Percentiles rank a stretch among this genome's conserved stretches.
Conservation (phyloP, 169 alveolate genomes). For the Plasmodium gonderi region DNA sequence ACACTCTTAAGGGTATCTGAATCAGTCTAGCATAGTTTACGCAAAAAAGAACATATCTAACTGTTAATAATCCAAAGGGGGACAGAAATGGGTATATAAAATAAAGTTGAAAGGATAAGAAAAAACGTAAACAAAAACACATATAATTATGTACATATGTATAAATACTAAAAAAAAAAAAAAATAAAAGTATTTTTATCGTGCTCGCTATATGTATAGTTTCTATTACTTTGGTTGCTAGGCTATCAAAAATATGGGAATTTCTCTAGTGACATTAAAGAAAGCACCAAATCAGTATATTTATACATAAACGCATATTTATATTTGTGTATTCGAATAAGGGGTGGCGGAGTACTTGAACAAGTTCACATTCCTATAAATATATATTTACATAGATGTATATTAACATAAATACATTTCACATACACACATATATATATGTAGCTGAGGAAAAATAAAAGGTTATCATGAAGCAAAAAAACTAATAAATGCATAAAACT, state of each 20-base stretch:
- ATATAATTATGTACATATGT: not conserved
- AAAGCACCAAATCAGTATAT: not conserved
- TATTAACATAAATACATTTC: not conserved
- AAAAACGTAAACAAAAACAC: not conserved
- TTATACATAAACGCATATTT: not conserved
- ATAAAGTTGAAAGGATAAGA: not conserved
- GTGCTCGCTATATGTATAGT: not conserved
- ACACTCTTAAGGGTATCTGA: not conserved
- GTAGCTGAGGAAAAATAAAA: not conserved
- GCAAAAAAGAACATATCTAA: not conserved
- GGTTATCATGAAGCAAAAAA: not conserved
- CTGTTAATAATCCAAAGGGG: not conserved
- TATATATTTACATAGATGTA: not conserved
- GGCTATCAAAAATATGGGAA: not conserved
- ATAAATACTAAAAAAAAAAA: too few relatives aligned
- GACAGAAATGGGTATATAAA: not conserved
- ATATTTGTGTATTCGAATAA: not conserved
- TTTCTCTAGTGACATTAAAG: not conserved
- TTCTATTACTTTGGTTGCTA: not conserved
- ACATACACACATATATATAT: not conserved
- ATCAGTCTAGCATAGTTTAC: not conserved
- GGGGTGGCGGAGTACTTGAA: not conserved
- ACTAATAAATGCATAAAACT: not conserved
- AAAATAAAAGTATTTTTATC: not conserved
- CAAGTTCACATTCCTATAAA: not conserved